Evolutionary conservation across 495 filamentous ascomycete genomes (phyloP), one percentile per base, ranked within the genome.

Genomic region (Aspergillus steynii): DNA sequence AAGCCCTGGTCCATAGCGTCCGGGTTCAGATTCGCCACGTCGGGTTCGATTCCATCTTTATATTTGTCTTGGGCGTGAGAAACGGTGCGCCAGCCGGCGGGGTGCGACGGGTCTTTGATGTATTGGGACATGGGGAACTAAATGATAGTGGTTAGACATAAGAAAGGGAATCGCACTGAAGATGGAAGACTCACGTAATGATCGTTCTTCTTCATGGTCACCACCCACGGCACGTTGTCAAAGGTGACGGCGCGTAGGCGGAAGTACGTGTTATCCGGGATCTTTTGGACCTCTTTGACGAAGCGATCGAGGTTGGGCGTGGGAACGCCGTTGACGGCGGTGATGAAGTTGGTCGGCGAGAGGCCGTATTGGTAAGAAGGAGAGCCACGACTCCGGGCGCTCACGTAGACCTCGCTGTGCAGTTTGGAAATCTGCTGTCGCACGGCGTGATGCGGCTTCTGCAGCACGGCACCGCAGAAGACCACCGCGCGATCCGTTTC

Each of bases 131-230:
- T 94, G 10, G 92, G 91, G 83, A 96, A 96, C 77, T 80, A 53
- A n/a, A 20, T 20, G 1, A 28, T 8, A n/a, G 37, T 53, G 12
- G n/a, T 42, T 8, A 29, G 15, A 15, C 4, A 49, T 8, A 27
- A 50, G 9, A 26, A 49, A n/a, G n/a, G 48, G 48, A 25, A 20
- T 20, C 20, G 20, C 20, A 20, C 20, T 28, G 20, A 50, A 50
- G 2, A 49, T 1, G 12, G 27, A 50, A 45, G 7, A 70, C 80
- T 73, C 67, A 85, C 83, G 71, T 99, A 99, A 74, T 99, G 95
- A 73, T 99, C 96, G 72, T 96, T 96, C 86, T 99, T 99, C 86
- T 99, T 99, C 88, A 99, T 97, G 29, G 94, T 97, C 25, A 95
- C 90, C 28, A 98, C 91, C 90, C 93, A 99, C 14, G 93, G 94